These are phyloP conservation scores for Cystobasidium pallidum DNA, from an alignment of 1,284 basidiomycete species.

Conservation along the genomic window DNA sequence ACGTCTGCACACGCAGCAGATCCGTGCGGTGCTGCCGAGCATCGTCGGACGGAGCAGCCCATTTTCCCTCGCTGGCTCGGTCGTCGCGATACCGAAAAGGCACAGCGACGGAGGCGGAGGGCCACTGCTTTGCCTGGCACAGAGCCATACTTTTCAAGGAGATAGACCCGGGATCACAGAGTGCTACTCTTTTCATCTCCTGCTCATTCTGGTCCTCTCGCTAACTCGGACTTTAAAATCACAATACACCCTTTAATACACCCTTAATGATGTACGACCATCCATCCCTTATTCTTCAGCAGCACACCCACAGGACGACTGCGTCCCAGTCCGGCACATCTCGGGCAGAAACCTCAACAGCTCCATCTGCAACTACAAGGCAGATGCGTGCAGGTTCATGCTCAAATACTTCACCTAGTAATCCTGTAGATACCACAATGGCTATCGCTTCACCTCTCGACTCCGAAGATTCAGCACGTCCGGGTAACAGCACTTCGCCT, in stretches of 20 bases:
- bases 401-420: neutral
- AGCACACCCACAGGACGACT: neutral
- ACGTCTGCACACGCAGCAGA: too few species aligned
- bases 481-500: neutral
- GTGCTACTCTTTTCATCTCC: neutral
- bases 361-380: neutral
- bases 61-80: neutral
- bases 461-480: neutral
- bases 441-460: neutral
- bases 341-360: neutral
- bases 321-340: constrained; percentile 1
- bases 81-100: constrained; percentile 16
- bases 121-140: neutral
- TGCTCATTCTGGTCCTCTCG: neutral
- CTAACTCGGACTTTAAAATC: neutral
- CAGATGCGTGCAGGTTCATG: constrained; percentile 18
- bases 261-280: constrained; percentile 2
- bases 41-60: neutral
- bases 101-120: neutral
- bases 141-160: neutral
- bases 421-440: neutral
- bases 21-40: too few species aligned
- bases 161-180: neutral
- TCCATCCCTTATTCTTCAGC: constrained; percentile 5
- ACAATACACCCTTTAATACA: too few species aligned